Conservation (phyloP, 208 protist genomes). For the Leptomonas pyrrhocoris region DNA sequence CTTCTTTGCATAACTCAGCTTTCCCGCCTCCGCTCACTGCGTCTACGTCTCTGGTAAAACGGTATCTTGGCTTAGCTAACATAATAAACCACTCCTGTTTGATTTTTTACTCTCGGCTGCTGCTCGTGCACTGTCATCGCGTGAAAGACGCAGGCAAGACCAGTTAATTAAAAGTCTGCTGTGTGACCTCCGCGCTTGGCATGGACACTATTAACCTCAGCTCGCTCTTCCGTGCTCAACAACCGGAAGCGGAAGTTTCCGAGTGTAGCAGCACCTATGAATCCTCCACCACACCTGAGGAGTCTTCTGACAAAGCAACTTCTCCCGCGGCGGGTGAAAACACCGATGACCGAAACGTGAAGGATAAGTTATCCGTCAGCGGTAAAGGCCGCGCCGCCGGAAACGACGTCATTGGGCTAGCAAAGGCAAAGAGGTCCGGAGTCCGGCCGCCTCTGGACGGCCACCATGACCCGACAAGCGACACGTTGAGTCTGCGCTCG, state of each 20-base stretch:
- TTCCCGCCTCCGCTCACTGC: no score
- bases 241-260: neutral
- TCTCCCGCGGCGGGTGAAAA: neutral
- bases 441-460: constrained; percentile 11
- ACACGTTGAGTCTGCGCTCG: constrained; percentile 28
- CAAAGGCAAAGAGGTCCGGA: neutral
- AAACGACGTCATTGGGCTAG: neutral
- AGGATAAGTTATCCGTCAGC: neutral
- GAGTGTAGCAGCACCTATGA: neutral
- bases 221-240: neutral
- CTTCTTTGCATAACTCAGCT: no score
- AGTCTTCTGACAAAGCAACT: neutral
- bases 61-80: no score
- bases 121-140: neutral
- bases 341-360: neutral
- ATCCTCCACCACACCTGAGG: neutral
- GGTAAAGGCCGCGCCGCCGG: neutral
- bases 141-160: neutral
- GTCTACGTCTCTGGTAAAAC: no score
- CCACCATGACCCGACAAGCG: constrained; percentile 22
- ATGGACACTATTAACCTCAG: constrained; percentile 17
- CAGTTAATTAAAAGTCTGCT: no score
- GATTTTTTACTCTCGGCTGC: neutral
- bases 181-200: neutral
- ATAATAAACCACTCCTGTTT: neutral